Evolutionary conservation across 1,284 basidiomycete genomes (phyloP).

Genomic region (Fistulinella staudtii): DNA sequence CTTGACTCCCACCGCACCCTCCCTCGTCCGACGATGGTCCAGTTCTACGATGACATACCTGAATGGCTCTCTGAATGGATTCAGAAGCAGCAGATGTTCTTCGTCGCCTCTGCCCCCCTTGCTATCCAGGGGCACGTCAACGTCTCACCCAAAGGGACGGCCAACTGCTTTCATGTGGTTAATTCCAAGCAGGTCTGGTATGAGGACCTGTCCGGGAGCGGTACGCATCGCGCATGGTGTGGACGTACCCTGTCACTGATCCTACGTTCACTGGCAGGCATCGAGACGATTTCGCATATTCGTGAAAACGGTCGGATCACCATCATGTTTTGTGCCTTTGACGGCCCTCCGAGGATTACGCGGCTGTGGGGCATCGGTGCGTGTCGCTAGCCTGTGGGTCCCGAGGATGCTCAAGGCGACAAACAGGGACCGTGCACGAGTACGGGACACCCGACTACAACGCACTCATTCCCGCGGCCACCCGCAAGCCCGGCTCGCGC

Average conservation of each 20-base stretch:
- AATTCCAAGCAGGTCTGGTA: slow-evolving; percentile 50
- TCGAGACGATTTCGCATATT: slow-evolving; percentile 55
- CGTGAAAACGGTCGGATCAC: slow-evolving; percentile 59
- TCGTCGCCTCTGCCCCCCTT: slow-evolving; percentile 54
- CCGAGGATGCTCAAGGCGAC: no score
- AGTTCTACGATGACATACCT: slow-evolving; percentile 48
- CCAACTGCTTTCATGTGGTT: slow-evolving; percentile 47
- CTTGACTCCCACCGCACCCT: no score
- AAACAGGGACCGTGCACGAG: slow-evolving; percentile 46
- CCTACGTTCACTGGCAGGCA: slow-evolving; percentile 34
- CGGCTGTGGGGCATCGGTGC: slow-evolving; percentile 50
- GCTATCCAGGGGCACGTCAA: slow-evolving; percentile 50
- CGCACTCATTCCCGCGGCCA: slow-evolving; percentile 37
- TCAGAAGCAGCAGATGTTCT: slow-evolving; percentile 49
- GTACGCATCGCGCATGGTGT: no score
- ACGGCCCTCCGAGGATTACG: slow-evolving; percentile 50
- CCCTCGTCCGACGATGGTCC: slow-evolving; percentile 48
- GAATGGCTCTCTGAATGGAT: slow-evolving; percentile 45
- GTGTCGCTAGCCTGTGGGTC: no score
- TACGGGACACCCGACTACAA: slow-evolving; percentile 52
- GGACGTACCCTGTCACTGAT: no score
- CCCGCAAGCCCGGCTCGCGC: slow-evolving; percentile 49
- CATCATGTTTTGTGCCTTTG: slow-evolving; percentile 52
- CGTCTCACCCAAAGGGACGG: slow-evolving; percentile 51
- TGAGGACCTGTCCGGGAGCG: slow-evolving; percentile 53